phyloP scores from a whole-genome alignment of 2,329 filamentous ascomycete species.

The Paracoccidioides brasiliensis region DNA sequence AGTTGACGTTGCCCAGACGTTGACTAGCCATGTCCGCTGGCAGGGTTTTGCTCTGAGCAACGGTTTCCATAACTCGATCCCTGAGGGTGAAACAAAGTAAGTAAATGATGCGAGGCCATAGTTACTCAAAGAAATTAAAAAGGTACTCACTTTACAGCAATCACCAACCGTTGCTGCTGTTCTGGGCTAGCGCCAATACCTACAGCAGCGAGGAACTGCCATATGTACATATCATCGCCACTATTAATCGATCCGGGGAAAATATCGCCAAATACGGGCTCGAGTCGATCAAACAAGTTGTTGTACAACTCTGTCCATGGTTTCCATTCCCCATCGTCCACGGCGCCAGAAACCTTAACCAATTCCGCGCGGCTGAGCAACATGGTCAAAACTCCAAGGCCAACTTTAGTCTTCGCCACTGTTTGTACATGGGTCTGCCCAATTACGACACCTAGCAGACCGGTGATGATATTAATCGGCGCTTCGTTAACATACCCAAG shows the following conservation, averaged over 20 bases:
- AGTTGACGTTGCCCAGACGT: slow-evolving; percentile 80
- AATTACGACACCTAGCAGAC: slow-evolving; percentile 72
- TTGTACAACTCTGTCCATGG: slow-evolving; percentile 80
- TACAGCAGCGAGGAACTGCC: slow-evolving; percentile 93
- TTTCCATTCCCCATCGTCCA: slow-evolving; percentile 60
- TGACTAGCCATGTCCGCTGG: slow-evolving; percentile 74
- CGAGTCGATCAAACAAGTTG: slow-evolving; percentile 71
- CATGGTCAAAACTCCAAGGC: slow-evolving; percentile 81
- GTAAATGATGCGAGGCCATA: slow-evolving; percentile 6
- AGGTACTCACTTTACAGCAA: slow-evolving; percentile 64
- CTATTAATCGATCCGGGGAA: slow-evolving; percentile 87
- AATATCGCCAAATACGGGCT: slow-evolving; percentile 68
- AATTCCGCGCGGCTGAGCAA: slow-evolving; percentile 88
- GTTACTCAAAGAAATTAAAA: neutral
- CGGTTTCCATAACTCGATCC: slow-evolving; percentile 93
- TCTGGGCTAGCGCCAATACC: slow-evolving; percentile 87
- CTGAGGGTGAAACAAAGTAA: slow-evolving; percentile 15
- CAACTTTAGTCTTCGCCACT: slow-evolving; percentile 78
- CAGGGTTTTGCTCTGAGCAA: slow-evolving; percentile 74
- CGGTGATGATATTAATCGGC: slow-evolving; percentile 78
- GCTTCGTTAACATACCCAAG: slow-evolving; percentile 86
- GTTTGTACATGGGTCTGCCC: slow-evolving; percentile 68
- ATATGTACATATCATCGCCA: slow-evolving; percentile 89
- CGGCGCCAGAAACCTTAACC: slow-evolving; percentile 65
- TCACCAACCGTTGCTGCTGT: slow-evolving; percentile 85